phyloP scores from a whole-genome alignment of 768 basidiomycete genomes.

The Mycena pura region DNA sequence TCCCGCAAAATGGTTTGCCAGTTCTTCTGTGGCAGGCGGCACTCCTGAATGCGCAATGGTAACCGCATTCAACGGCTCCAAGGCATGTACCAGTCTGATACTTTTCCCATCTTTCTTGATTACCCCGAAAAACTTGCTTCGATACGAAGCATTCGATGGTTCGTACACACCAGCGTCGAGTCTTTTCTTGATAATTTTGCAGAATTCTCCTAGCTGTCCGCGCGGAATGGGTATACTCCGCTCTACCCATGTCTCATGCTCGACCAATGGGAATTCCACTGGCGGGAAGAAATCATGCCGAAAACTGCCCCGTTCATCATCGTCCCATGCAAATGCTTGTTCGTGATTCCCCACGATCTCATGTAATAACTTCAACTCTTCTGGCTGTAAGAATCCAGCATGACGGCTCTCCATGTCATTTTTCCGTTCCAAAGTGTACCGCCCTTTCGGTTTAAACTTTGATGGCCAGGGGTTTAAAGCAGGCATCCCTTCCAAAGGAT shows the following conservation, averaged over 20 bases:
- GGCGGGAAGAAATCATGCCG: constrained; percentile 10
- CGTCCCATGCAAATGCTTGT: constrained; percentile 12
- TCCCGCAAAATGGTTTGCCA: constrained; percentile 19
- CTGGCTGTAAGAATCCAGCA: constrained; percentile 32
- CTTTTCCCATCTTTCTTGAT: constrained; percentile 30
- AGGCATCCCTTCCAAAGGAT: constrained; percentile 31
- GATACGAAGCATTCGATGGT: constrained; percentile 26
- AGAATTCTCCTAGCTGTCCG: constrained; percentile 23
- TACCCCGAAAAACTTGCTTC: constrained; percentile 42
- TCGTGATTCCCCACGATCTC: constrained; percentile 32
- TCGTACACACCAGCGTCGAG: constrained; percentile 24
- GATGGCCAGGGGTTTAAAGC: constrained; percentile 23
- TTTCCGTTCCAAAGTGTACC: constrained; percentile 29
- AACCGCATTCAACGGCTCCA: constrained; percentile 35
- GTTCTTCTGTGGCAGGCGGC: constrained; percentile 21
- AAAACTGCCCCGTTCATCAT: constrained; percentile 8
- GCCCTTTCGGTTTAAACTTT: constrained; percentile 21
- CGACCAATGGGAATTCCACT: constrained; percentile 29
- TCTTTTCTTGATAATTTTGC: constrained; percentile 22
- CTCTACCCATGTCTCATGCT: constrained; percentile 32
- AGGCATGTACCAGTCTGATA: constrained; percentile 31
- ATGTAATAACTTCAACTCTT: constrained; percentile 34
- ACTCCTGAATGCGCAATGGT: constrained; percentile 29
- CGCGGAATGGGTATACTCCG: constrained; percentile 25
- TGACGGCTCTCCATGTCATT: constrained; percentile 25